Evolutionary conservation across 139 green algal species (phyloP).

Genomic region (Micractinium conductrix): DNA sequence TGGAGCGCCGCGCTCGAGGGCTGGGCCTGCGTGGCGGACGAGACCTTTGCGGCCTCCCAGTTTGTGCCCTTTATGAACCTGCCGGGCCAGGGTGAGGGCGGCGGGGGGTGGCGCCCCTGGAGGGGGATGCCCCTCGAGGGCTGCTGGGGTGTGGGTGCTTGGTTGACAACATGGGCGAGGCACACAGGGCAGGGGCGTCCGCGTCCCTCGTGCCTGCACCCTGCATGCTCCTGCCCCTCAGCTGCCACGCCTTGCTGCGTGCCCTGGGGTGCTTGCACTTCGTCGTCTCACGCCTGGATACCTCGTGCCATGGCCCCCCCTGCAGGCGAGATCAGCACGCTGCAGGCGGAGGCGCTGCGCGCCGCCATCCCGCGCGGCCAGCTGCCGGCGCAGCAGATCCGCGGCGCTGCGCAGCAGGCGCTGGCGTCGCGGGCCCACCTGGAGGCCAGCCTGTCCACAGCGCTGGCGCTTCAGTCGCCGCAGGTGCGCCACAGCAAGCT

Average conservation of each 20-base stretch:
- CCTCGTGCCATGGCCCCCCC: neutral
- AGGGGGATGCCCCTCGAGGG: too few relatives aligned
- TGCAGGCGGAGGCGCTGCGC: constrained; percentile 48
- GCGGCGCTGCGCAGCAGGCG: neutral
- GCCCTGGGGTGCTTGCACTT: too few relatives aligned
- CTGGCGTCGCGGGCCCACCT: constrained; percentile 47
- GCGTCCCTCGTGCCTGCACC: too few relatives aligned
- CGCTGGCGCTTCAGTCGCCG: constrained; percentile 51
- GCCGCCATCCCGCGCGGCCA: neutral
- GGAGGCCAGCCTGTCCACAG: constrained; percentile 67
- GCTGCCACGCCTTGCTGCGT: too few relatives aligned
- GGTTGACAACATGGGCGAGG: too few relatives aligned
- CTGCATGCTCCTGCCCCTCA: too few relatives aligned
- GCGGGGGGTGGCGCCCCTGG: too few relatives aligned
- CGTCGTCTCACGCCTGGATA: too few relatives aligned
- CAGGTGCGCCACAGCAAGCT: constrained; percentile 70
- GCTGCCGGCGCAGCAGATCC: constrained; percentile 1
- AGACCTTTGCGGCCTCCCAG: constrained; percentile 52
- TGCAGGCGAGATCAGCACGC: constrained; percentile 54
- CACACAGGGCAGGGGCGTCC: neutral
- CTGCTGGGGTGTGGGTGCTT: too few relatives aligned
- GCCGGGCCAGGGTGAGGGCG: neutral
- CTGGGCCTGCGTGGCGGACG: constrained; percentile 77
- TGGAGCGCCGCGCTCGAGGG: constrained; percentile 56
- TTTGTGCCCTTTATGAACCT: constrained; percentile 39